Evolutionary conservation across 768 basidiomycete species (phyloP).

Genomic region (Cystobasidiopsis lactophilus): DNA sequence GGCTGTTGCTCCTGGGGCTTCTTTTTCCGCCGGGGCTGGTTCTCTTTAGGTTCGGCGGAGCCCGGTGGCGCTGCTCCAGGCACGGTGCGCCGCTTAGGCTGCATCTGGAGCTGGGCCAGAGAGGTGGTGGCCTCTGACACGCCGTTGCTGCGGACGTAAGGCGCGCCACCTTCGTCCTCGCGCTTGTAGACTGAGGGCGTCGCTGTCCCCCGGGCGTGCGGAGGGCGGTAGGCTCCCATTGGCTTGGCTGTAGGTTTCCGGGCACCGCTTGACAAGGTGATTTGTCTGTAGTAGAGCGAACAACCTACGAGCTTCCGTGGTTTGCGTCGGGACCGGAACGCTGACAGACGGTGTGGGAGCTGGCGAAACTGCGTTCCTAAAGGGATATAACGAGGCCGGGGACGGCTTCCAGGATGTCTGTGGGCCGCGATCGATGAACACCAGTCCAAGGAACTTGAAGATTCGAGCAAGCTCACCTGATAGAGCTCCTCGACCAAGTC

Average conservation of each 20-base stretch:
- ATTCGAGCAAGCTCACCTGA: conserved; percentile 34
- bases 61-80: conserved; percentile 38
- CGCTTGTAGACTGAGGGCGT: conserved; percentile 77
- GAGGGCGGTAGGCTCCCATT: conserved; percentile 68
- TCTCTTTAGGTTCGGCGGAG: conserved; percentile 2
- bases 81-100: conserved; percentile 35
- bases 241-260: background rate
- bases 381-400: conserved; percentile 42
- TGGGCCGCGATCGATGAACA: too few species aligned
- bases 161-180: conserved; percentile 64
- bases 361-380: conserved; percentile 39
- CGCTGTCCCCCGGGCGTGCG: conserved; percentile 69
- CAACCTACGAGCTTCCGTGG: conserved; percentile 31
- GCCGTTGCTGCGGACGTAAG: conserved; percentile 30
- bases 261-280: conserved; percentile 39
- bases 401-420: conserved; percentile 53
- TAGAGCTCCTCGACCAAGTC: conserved; percentile 73
- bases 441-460: background rate
- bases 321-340: conserved; percentile 24
- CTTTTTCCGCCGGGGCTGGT: conserved; percentile 16
- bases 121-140: conserved; percentile 15
- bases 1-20: conserved; percentile 13
- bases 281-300: conserved; percentile 7
- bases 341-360: conserved; percentile 43
- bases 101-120: conserved; percentile 22